These are phyloP conservation scores for Trichoderma asperelloides DNA, from an alignment of 495 filamentous ascomycete genomes.

Conservation along the genomic window DNA sequence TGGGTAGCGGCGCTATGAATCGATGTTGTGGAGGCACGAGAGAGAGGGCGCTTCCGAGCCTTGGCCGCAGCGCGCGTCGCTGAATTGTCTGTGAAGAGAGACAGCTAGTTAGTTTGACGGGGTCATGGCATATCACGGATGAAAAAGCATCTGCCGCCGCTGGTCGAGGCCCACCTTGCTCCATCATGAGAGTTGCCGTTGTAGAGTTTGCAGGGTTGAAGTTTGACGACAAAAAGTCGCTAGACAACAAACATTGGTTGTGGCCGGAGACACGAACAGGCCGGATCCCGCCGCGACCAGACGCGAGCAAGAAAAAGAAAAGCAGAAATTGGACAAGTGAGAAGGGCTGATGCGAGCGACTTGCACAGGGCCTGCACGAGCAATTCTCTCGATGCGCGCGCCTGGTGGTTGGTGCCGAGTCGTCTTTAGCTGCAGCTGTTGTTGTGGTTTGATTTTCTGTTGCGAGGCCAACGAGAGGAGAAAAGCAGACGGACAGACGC, in stretches of 20 bases:
- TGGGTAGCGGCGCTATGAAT: conserved; percentile 62
- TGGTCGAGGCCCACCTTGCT: background rate
- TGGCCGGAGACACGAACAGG: conserved; percentile 1
- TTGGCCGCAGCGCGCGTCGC: conserved; percentile 15
- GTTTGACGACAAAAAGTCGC: background rate
- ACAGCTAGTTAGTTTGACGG: background rate
- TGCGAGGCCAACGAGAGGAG: conserved; percentile 10
- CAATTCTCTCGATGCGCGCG: background rate
- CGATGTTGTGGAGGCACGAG: conserved; percentile 79
- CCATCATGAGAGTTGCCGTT: background rate
- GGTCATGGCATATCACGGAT: background rate
- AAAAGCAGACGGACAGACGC: conserved; percentile 1
- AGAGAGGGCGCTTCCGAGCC: conserved; percentile 57
- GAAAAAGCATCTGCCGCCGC: background rate
- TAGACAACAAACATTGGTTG: conserved; percentile 6
- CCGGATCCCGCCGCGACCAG: conserved; percentile 5
- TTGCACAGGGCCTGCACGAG: background rate
- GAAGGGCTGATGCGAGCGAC: background rate
- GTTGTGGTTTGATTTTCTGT: conserved; percentile 9
- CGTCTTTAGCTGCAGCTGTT: background rate
- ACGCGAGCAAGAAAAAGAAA: background rate
- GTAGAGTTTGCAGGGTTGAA: background rate
- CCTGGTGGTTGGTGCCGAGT: background rate
- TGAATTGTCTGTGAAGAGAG: background rate
- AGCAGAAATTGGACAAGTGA: background rate